These are phyloP conservation scores for Fragaria iinumae DNA, from an alignment of 306 rosid species.

Conservation along the genomic window DNA sequence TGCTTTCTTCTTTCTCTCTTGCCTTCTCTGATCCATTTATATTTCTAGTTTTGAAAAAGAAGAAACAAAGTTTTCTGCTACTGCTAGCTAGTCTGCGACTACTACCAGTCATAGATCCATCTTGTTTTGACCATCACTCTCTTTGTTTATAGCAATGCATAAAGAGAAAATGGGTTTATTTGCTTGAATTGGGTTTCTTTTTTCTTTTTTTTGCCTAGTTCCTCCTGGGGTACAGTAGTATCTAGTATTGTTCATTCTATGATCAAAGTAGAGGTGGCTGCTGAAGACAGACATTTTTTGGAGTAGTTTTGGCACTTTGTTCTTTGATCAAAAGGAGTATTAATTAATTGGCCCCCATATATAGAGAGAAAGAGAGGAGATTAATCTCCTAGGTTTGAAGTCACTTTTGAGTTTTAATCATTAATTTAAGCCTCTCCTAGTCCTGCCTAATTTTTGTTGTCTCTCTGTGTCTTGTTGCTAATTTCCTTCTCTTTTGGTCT, in stretches of 20 bases:
- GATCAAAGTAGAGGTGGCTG: not conserved
- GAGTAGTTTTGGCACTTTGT: not conserved
- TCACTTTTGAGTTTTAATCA: conserved; percentile 12
- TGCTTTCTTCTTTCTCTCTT: conserved; percentile 3
- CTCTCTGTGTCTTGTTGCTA: not conserved
- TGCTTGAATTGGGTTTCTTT: not conserved
- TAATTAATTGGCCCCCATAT: not conserved
- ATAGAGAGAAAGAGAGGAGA: not conserved
- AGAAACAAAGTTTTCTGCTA: not conserved
- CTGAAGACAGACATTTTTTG: not conserved
- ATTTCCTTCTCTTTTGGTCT: conserved; percentile 13
- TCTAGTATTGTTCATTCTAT: not conserved
- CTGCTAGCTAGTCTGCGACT: not conserved
- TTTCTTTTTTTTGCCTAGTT: not conserved
- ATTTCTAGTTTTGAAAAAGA: not conserved
- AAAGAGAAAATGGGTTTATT: not conserved
- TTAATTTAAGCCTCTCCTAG: conserved; percentile 3
- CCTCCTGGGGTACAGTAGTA: not conserved
- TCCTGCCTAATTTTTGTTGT: not conserved
- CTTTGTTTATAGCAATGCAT: not conserved
- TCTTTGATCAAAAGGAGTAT: not conserved
- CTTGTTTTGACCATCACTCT: not conserved
- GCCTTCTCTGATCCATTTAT: not conserved
- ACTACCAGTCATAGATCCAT: not conserved
- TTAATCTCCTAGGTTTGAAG: conserved; percentile 6